Evolutionary conservation across 1,284 basidiomycete genomes (phyloP).

Genomic region (Phlebopus sp.): DNA sequence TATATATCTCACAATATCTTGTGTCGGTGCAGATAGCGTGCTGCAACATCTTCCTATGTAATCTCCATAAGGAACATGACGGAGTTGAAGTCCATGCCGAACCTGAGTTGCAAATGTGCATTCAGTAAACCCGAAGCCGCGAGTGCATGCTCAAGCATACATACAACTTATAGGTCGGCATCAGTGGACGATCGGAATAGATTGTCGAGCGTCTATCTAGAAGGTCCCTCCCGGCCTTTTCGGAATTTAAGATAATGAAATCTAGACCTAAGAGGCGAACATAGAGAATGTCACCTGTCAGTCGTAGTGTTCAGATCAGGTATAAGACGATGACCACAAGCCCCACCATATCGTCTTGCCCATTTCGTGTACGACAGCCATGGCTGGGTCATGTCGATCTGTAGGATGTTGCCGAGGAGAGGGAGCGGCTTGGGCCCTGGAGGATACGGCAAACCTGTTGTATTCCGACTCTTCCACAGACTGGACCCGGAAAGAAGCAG

Average conservation of each 20-base stretch:
- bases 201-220: slow-evolving; percentile 11
- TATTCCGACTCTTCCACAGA: neutral
- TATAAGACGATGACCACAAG: neutral
- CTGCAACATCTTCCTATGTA: slow-evolving; percentile 11
- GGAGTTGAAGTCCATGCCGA: slow-evolving; percentile 7
- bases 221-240: slow-evolving; percentile 12
- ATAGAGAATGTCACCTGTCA: slow-evolving; percentile 10
- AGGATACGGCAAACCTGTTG: slow-evolving; percentile 2
- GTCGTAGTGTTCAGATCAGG: neutral
- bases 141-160: neutral
- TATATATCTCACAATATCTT: slow-evolving; percentile 4
- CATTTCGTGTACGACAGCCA: slow-evolving; percentile 11
- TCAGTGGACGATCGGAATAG: slow-evolving; percentile 11
- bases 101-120: slow-evolving; percentile 2
- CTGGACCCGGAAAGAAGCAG: neutral
- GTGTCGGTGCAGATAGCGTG: slow-evolving; percentile 4
- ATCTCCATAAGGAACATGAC: slow-evolving; percentile 3
- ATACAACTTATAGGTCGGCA: slow-evolving; percentile 9
- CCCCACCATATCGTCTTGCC: slow-evolving; percentile 10
- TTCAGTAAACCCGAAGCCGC: neutral
- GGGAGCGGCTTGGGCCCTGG: slow-evolving; percentile 10
- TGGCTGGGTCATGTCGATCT: slow-evolving; percentile 6
- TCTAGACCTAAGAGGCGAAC: slow-evolving; percentile 9
- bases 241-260: slow-evolving; percentile 11
- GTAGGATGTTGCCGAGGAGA: slow-evolving; percentile 10